Percentiles rank a stretch among this genome's conserved stretches.
Conservation (phyloP, 2,329 filamentous ascomycete species). For the Hymenoscyphus fraxineus region DNA sequence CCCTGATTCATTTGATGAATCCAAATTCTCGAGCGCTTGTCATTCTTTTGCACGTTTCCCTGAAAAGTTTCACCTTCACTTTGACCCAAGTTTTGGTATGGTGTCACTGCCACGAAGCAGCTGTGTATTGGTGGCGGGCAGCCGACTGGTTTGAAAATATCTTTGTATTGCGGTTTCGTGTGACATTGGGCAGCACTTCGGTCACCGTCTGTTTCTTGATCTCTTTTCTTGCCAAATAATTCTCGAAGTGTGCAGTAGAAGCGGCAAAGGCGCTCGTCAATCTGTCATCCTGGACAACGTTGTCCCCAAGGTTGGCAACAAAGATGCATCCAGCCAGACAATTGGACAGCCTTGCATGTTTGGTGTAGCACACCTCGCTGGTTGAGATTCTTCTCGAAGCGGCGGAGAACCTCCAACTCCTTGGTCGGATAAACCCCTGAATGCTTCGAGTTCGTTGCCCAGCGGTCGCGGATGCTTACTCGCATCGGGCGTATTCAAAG, state of each 20-base stretch:
- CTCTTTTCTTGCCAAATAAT: background rate
- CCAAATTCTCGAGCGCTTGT: background rate
- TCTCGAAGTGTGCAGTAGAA: conserved; percentile 4
- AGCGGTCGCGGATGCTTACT: background rate
- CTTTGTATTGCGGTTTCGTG: conserved; percentile 7
- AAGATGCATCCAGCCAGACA: conserved; percentile 16
- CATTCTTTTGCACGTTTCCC: background rate
- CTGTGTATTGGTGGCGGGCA: conserved; percentile 16
- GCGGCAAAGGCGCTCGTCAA: conserved; percentile 16
- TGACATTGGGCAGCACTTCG: conserved; percentile 18
- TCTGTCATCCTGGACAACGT: conserved; percentile 12
- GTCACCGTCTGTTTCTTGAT: conserved; percentile 1
- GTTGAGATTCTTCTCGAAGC: conserved; percentile 1
- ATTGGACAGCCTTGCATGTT: conserved; percentile 20
- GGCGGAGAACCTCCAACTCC: background rate
- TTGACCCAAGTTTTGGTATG: background rate
- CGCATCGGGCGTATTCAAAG: background rate
- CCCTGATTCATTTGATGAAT: background rate
- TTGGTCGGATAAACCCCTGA: background rate
- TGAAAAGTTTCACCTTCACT: background rate
- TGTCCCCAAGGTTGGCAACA: conserved; percentile 11
- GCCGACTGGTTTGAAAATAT: conserved; percentile 12
- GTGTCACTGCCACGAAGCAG: conserved; percentile 23
- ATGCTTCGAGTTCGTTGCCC: background rate
- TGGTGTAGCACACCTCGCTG: background rate